Evolutionary conservation across 768 basidiomycete genomes (phyloP).

Genomic region (Pholiota microspora): DNA sequence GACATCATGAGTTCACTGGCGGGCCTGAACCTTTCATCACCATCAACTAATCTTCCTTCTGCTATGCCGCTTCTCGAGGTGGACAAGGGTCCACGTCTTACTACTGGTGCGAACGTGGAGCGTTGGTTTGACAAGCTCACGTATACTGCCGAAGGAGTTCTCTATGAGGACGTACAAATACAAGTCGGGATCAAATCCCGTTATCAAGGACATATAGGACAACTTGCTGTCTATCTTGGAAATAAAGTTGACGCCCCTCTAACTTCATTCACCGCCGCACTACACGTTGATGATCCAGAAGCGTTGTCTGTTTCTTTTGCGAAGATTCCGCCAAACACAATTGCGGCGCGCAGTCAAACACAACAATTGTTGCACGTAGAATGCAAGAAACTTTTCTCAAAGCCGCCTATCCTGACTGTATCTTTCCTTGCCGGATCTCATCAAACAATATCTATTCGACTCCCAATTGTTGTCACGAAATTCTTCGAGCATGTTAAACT

Average conservation of each 20-base stretch:
- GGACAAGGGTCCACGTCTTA: conserved; percentile 53
- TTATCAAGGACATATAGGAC: conserved; percentile 92
- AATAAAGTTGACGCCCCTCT: conserved; percentile 92
- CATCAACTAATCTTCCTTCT: conserved; percentile 14
- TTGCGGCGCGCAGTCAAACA: conserved; percentile 81
- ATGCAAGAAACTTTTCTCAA: conserved; percentile 84
- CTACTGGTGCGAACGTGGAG: conserved; percentile 70
- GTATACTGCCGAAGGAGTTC: conserved; percentile 78
- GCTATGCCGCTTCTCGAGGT: conserved; percentile 17
- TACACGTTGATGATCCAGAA: conserved; percentile 70
- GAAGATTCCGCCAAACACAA: conserved; percentile 83
- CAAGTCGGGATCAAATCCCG: conserved; percentile 96
- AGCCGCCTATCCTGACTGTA: conserved; percentile 75
- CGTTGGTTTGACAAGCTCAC: conserved; percentile 88
- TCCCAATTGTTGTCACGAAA: conserved; percentile 87
- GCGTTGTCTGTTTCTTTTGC: conserved; percentile 83
- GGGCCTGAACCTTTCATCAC: conserved; percentile 60
- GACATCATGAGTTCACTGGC: conserved; percentile 75
- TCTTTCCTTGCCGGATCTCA: conserved; percentile 94
- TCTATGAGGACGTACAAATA: conserved; percentile 94
- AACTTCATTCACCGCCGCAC: conserved; percentile 83
- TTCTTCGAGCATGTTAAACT: conserved; percentile 94
- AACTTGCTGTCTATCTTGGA: conserved; percentile 92
- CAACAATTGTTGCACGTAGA: conserved; percentile 94
- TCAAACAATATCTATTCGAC: conserved; percentile 76